Evolutionary conservation across 257 asterid species (phyloP).

Genomic region (Solanum paucissectum): DNA sequence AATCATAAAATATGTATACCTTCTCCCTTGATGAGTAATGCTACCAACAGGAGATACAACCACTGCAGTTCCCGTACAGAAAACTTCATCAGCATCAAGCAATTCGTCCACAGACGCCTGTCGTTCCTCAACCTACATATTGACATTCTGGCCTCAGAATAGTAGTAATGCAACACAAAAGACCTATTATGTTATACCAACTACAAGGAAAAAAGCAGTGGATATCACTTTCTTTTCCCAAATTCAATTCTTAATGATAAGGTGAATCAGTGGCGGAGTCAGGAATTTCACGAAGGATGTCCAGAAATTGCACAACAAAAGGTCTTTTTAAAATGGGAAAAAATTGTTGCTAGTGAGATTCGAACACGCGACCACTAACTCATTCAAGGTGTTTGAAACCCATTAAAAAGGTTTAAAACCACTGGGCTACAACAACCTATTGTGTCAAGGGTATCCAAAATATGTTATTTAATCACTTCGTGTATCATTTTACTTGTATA

Average conservation of each 20-base stretch:
- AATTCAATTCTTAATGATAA: neutral
- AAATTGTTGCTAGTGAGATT: too few species aligned
- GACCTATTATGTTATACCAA: neutral
- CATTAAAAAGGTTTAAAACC: too few species aligned
- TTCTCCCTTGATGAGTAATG: slow-evolving; percentile 58
- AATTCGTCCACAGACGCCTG: slow-evolving; percentile 68
- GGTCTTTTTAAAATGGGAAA: too few species aligned
- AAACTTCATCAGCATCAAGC: slow-evolving; percentile 96
- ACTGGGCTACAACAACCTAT: too few species aligned
- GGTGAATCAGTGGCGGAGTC: too few species aligned
- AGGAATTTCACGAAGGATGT: too few species aligned
- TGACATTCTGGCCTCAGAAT: neutral
- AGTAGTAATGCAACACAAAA: neutral
- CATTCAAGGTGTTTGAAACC: too few species aligned
- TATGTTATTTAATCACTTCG: too few species aligned
- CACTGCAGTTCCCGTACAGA: slow-evolving; percentile 97
- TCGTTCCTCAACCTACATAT: slow-evolving; percentile 72
- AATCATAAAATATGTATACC: slow-evolving; percentile 22
- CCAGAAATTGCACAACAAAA: too few species aligned
- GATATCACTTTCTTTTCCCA: neutral
- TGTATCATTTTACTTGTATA: too few species aligned
- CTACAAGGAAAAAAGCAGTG: neutral
- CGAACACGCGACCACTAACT: too few species aligned
- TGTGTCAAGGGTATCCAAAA: too few species aligned
- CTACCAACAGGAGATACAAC: slow-evolving; percentile 96